A percentile compares a stretch with the other conserved stretches of the same genome.
Evolutionary conservation across 352 stramenopile species (phyloP).

Genomic region (Achlya hypogyna): DNA sequence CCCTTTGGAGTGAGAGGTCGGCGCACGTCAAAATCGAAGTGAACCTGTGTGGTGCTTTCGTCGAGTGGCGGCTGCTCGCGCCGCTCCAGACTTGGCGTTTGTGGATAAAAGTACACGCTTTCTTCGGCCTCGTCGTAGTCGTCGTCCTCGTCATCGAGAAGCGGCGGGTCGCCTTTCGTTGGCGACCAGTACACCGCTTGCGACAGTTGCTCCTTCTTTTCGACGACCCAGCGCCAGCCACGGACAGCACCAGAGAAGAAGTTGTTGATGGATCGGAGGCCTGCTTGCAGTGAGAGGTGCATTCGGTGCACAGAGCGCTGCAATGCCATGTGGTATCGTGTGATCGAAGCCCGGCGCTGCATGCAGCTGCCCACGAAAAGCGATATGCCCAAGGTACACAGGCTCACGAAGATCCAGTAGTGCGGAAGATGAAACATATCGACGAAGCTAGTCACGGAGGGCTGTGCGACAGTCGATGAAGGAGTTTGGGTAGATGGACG

Average conservation of each 20-base stretch:
- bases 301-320: neutral
- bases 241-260: neutral
- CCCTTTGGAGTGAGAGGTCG: neutral
- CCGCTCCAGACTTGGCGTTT: neutral
- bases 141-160: neutral
- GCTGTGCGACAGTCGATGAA: neutral
- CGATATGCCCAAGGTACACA: neutral
- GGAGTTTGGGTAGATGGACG: neutral
- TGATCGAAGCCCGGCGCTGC: conserved; percentile 3
- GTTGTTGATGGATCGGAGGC: neutral
- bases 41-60: neutral
- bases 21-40: conserved; percentile 11
- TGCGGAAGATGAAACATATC: neutral
- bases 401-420: neutral
- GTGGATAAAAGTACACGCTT: conserved; percentile 10
- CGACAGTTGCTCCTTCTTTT: neutral
- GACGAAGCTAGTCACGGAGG: neutral
- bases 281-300: neutral
- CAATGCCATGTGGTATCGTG: neutral
- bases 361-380: neutral
- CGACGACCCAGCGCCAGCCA: neutral
- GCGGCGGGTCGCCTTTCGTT: neutral
- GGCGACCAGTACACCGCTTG: neutral
- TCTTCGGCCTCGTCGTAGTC: conserved; percentile 2
- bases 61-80: neutral